Evolutionary conservation across 345 rosid genomes (phyloP), one percentile per base, ranked within the genome.

Genomic region (Clarkia xantiana): DNA sequence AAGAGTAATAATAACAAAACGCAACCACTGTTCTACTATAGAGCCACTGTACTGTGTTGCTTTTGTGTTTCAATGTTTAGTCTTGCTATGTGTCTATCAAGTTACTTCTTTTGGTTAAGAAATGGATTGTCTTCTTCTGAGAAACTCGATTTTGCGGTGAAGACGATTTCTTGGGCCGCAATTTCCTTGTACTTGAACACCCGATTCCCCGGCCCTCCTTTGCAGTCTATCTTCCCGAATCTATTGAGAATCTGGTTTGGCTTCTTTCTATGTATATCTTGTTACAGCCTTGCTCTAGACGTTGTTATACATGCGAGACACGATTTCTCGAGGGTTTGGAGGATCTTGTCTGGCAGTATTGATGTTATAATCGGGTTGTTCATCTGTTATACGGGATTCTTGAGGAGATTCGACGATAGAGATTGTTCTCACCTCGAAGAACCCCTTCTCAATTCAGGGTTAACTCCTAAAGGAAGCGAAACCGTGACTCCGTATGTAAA

Each of bases 241-340:
- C 51, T 62, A 14, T 47, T 74, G 68, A 76, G 82, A 62, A 45
- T 70, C 54, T 76, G 78, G 82, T 80, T 73, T 76, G 73, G 64
- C 2, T 63, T 72, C 47, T 74, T 76, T 53, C 40, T 63, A 0
- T 50, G 59, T 40, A 41, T 76, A 54, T 74, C 78, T 18, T 74
- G 69, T 63, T 74, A 69, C 56, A 54, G 47, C 43, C 60, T 74
- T 36, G 68, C 56, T 19, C 41, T 74, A 56, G 80, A 61, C 57
- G 10, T 65, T 51, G 47, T 71, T 53, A 44, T 54, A 23, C 58
- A 47, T 40, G n/a, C 42, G 9, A 53, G 11, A 54, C 61, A 45
- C 20, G 16, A 25, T 12, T 3, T 14, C 0, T 39, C 18, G n/a
- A 42, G 10, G 3, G 42, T 41, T 51, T 0, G 55, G 43, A 36